Base-by-base conservation (phyloP, 768 basidiomycete species). In the Grammothele lineata region DNA sequence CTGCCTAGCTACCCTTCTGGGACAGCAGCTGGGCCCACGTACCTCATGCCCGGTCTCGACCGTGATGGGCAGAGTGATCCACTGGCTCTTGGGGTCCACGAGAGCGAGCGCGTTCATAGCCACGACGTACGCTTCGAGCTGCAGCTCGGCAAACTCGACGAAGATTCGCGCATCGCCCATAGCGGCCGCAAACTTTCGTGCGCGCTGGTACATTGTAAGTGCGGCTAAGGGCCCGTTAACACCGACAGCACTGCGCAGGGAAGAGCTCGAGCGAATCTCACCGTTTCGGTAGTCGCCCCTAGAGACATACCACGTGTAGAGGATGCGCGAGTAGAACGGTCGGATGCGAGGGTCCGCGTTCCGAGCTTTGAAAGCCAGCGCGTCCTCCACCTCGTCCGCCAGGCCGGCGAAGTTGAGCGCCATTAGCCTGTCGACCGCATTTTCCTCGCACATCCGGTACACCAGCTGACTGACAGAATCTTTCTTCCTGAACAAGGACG, bases 301-400 rank as follows among this genome's bases (percentile, higher is more conserved):
- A 46, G 78, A 75, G 56, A 86, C 78, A 63, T 92, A 86, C 92
- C 92, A 98, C 38, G 91, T 85, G 66, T 96, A 95, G n/a, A 98
- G 68, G 44, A 98, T 90, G 58, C 82, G 80, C 27, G 92, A 84
- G 70, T 95, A 98, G 60, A 81, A 84, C 0, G 94, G 94, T 30
- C 75, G 78, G 32, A 83, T 69, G 36, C 89, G 80, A 40, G 95
- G 92, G 68, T 99, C 91, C 15, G 85, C 85, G 63, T 97, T 95
- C 50, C 94, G 80, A 6, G 92, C 89, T 64, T 97, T 95, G 73
- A 94, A 97, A 17, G 87, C 78, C 34, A 99, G 72, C 14, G 86
- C 82, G 35, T 79, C 81, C 69, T 96, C 93, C 17, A 98, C 87
- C 61, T 95, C 92, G 43, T 85, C 81, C 35, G 83, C 77, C 50